A percentile compares a stretch with the other conserved stretches of the same genome.
Evolutionary conservation across 805 yeast species (phyloP).

Genomic region (Candida pseudofarinosa): DNA sequence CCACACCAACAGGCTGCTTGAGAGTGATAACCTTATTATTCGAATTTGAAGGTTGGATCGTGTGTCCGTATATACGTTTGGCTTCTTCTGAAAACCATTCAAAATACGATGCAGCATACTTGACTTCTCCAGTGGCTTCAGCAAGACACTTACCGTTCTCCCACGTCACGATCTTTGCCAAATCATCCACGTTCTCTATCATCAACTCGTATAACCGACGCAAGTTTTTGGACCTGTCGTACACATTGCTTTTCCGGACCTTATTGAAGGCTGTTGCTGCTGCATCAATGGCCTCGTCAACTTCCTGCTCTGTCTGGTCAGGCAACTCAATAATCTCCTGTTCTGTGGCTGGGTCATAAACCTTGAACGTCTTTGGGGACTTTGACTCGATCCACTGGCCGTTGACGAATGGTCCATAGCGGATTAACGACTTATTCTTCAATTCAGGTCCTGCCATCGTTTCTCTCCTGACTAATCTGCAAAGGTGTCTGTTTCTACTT

Average conservation of each 20-base stretch:
- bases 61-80: slow-evolving; percentile 50
- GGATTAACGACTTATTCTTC: slow-evolving; percentile 32
- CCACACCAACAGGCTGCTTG: slow-evolving; percentile 61
- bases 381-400: slow-evolving; percentile 38
- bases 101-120: slow-evolving; percentile 51
- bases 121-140: slow-evolving; percentile 54
- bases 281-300: slow-evolving; percentile 43
- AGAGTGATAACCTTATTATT: slow-evolving; percentile 49
- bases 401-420: slow-evolving; percentile 31
- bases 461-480: neutral
- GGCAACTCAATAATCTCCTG: slow-evolving; percentile 32
- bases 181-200: slow-evolving; percentile 53
- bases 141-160: slow-evolving; percentile 58
- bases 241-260: slow-evolving; percentile 45
- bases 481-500: too few species aligned
- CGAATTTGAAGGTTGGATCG: slow-evolving; percentile 51
- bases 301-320: slow-evolving; percentile 44
- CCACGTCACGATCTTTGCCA: slow-evolving; percentile 53
- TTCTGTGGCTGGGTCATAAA: slow-evolving; percentile 39
- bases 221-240: slow-evolving; percentile 48
- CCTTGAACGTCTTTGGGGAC: slow-evolving; percentile 34
- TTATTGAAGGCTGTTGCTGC: slow-evolving; percentile 44
- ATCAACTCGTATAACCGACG: slow-evolving; percentile 48
- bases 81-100: slow-evolving; percentile 53
- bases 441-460: slow-evolving; percentile 17